A percentile compares a stretch with the other conserved stretches of the same genome.
These are phyloP conservation scores for Crithidia mellificae DNA, from an alignment of 208 protist species.

Conservation along the genomic window DNA sequence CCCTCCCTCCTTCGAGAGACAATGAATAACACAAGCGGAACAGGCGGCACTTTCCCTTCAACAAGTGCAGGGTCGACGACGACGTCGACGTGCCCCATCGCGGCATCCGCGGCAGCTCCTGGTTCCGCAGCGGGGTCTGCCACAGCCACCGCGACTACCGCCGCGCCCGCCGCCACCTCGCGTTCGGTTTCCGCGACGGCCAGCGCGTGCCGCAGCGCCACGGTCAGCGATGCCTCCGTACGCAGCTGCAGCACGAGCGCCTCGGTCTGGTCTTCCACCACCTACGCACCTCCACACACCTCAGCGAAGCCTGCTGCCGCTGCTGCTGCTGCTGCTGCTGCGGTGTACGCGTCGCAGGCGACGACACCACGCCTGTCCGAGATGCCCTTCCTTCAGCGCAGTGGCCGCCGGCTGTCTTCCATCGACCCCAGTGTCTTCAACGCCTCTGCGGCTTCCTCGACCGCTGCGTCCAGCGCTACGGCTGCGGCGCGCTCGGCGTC, in stretches of 20 bases:
- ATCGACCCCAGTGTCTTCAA: too few relatives aligned
- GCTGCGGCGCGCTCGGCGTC: background rate
- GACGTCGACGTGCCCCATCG: too few relatives aligned
- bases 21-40: background rate
- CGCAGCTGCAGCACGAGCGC: conserved; percentile 1
- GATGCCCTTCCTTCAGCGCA: conserved; percentile 2
- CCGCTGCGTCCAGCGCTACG: background rate
- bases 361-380: background rate
- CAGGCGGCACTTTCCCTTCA: too few relatives aligned
- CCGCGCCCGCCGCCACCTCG: too few relatives aligned
- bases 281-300: conserved; percentile 1
- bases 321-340: background rate
- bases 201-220: conserved; percentile 7
- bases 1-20: background rate
- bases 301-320: too few relatives aligned
- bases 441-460: too few relatives aligned
- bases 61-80: too few relatives aligned
- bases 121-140: background rate
- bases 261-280: conserved; percentile 2
- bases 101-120: too few relatives aligned
- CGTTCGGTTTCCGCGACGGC: background rate
- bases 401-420: conserved; percentile 13
- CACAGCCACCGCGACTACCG: background rate
- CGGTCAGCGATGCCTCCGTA: conserved; percentile 11
- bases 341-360: background rate